phyloP scores from a whole-genome alignment of 768 basidiomycete species.

The Postia placenta region DNA sequence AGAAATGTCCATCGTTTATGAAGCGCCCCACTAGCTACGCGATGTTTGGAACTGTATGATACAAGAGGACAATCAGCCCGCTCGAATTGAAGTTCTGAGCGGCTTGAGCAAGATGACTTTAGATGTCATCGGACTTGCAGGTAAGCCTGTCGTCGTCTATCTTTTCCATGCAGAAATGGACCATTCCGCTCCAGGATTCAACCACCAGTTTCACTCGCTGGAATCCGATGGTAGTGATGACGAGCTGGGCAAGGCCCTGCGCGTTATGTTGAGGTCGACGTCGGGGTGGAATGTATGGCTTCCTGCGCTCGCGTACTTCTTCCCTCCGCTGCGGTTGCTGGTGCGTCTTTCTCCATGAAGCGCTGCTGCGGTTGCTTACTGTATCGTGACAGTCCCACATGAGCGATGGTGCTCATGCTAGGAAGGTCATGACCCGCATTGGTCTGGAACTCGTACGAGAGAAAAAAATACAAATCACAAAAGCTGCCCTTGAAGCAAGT shows the following conservation, averaged over 20 bases:
- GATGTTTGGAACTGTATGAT: constrained; percentile 20
- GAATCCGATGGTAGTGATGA: constrained; percentile 18
- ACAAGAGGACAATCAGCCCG: constrained; percentile 10
- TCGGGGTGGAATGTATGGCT: not conserved
- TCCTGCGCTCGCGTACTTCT: constrained; percentile 6
- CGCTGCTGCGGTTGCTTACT: not conserved
- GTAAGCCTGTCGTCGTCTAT: not conserved
- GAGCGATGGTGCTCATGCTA: constrained; percentile 7
- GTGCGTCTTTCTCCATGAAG: not conserved
- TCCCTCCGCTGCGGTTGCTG: constrained; percentile 21
- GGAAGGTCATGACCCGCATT: constrained; percentile 21
- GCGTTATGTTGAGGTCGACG: constrained; percentile 15
- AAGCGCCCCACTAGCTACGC: constrained; percentile 5
- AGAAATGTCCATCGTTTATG: not conserved
- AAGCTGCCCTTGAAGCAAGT: constrained; percentile 23
- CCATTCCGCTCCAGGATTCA: constrained; percentile 22
- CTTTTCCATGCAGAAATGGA: not conserved
- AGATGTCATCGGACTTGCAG: constrained; percentile 6
- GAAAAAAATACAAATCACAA: constrained; percentile 29
- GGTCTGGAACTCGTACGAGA: constrained; percentile 24
- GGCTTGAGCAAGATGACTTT: constrained; percentile 25
- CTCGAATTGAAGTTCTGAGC: constrained; percentile 25
- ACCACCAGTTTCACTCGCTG: constrained; percentile 28
- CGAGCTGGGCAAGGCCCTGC: constrained; percentile 27
- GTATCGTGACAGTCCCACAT: not conserved